phyloP scores from a whole-genome alignment of 345 rosid species.

The Rhizophora mangle region DNA sequence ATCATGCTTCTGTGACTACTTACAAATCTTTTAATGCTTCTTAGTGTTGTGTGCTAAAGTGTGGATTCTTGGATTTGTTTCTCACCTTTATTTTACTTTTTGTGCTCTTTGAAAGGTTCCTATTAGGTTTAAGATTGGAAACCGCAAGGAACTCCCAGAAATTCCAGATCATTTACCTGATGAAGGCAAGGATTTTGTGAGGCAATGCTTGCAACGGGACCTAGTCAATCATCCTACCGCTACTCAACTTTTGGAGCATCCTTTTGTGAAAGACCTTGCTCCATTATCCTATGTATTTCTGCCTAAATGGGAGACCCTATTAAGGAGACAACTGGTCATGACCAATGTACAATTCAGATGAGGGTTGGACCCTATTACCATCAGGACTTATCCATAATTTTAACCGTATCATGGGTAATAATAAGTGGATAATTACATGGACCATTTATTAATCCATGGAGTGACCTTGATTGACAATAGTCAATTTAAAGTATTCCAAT shows the following conservation, averaged over 20 bases:
- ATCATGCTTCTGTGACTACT: background rate
- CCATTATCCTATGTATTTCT: too few relatives aligned
- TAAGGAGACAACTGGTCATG: too few relatives aligned
- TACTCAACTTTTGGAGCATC: conserved; percentile 19
- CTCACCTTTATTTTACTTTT: background rate
- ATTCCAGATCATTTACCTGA: conserved; percentile 11
- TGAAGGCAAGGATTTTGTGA: conserved; percentile 8
- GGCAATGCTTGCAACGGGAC: conserved; percentile 15
- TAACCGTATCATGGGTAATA: too few relatives aligned
- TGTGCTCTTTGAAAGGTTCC: conserved; percentile 23
- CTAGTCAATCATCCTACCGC: conserved; percentile 17
- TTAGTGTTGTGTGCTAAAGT: background rate
- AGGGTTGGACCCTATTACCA: too few relatives aligned
- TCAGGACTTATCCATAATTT: too few relatives aligned
- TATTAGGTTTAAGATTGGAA: conserved; percentile 10
- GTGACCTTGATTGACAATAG: too few relatives aligned
- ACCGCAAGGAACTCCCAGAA: background rate
- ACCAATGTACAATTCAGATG: too few relatives aligned
- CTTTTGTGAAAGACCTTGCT: conserved; percentile 15
- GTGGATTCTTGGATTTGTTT: conserved; percentile 2
- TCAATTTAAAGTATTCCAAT: too few relatives aligned
- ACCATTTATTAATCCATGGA: too few relatives aligned
- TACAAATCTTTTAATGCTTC: too few relatives aligned
- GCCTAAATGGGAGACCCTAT: too few relatives aligned
- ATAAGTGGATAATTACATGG: too few relatives aligned